These are phyloP conservation scores for Simmondsia chinensis DNA, from an alignment of 148 eudicot genomes.

Conservation along the genomic window DNA sequence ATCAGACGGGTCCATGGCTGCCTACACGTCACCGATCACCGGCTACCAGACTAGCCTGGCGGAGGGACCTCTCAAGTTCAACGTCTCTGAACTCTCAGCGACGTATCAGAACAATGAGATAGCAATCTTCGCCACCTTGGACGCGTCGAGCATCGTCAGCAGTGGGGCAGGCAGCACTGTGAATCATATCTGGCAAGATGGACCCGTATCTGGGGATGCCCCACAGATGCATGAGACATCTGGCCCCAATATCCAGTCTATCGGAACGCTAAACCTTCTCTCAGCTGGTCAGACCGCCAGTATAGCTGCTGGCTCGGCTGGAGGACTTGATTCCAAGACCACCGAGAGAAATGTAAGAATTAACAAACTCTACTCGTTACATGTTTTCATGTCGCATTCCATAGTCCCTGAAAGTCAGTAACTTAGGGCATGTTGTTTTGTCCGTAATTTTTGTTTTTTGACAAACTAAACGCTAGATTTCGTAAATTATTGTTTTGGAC, in stretches of 20 bases:
- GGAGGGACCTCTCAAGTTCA: constrained; percentile 40
- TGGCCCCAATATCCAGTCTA: constrained; percentile 42
- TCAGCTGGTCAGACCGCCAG: constrained; percentile 23
- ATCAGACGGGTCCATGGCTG: constrained; percentile 35
- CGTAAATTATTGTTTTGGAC: too few relatives aligned
- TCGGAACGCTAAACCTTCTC: constrained; percentile 42
- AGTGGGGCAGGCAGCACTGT: too few relatives aligned
- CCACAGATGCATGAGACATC: constrained; percentile 26
- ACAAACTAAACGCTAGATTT: too few relatives aligned
- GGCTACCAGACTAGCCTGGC: constrained; percentile 33
- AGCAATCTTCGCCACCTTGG: constrained; percentile 44
- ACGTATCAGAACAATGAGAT: constrained; percentile 33
- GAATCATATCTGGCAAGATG: constrained; percentile 85
- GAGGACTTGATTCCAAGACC: constrained; percentile 4
- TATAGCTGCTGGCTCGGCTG: background rate
- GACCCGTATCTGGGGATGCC: constrained; percentile 29
- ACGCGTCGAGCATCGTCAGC: constrained; percentile 23
- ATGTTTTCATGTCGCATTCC: too few relatives aligned
- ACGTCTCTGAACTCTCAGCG: constrained; percentile 35
- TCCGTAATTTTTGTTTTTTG: too few relatives aligned
- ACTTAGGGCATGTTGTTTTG: too few relatives aligned
- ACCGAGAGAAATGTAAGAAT: constrained; percentile 43
- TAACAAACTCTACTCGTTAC: too few relatives aligned
- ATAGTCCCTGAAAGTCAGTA: too few relatives aligned
- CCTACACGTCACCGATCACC: constrained; percentile 45